These are phyloP conservation scores for Cerrena zonata DNA, from an alignment of 1,284 basidiomycete species.

Conservation along the genomic window DNA sequence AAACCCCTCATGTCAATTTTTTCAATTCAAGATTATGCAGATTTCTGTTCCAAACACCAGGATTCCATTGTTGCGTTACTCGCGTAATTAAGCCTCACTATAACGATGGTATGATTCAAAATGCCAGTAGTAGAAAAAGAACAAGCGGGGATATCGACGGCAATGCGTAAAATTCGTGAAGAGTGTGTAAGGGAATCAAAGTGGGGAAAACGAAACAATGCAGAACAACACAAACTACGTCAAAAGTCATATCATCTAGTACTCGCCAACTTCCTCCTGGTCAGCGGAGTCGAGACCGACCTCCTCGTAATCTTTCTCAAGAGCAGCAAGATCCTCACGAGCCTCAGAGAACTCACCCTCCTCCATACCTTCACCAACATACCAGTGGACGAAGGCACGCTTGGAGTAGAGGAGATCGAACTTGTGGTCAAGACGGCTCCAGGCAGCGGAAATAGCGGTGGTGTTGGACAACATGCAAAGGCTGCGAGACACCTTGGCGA, in stretches of 20 bases:
- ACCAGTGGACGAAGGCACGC: conserved; percentile 91
- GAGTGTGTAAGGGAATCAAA: conserved; percentile 14
- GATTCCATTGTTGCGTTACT: not conserved
- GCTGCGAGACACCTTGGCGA: conserved; percentile 81
- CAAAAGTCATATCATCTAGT: conserved; percentile 36
- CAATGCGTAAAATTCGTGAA: conserved; percentile 23
- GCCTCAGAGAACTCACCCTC: conserved; percentile 98
- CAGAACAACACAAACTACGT: conserved; percentile 18
- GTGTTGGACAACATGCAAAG: conserved; percentile 89
- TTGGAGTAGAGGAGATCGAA: conserved; percentile 95
- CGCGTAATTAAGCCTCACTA: conserved; percentile 22
- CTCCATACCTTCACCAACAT: conserved; percentile 97
- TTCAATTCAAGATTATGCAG: too few relatives aligned
- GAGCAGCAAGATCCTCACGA: conserved; percentile 91
- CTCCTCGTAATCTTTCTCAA: conserved; percentile 96
- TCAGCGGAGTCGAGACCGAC: conserved; percentile 89
- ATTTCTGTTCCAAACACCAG: not conserved
- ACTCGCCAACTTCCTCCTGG: conserved; percentile 74
- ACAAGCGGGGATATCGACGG: conserved; percentile 28
- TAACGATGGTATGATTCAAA: conserved; percentile 29
- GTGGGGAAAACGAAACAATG: conserved; percentile 16
- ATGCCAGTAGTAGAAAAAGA: conserved; percentile 20
- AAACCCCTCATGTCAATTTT: not conserved
- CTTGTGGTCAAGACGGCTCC: conserved; percentile 93
- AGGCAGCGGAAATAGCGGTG: conserved; percentile 81